A percentile compares a stretch with the other conserved stretches of the same genome.
phyloP scores from a whole-genome alignment of 1,284 basidiomycete species.

The Abortiporus biennis region DNA sequence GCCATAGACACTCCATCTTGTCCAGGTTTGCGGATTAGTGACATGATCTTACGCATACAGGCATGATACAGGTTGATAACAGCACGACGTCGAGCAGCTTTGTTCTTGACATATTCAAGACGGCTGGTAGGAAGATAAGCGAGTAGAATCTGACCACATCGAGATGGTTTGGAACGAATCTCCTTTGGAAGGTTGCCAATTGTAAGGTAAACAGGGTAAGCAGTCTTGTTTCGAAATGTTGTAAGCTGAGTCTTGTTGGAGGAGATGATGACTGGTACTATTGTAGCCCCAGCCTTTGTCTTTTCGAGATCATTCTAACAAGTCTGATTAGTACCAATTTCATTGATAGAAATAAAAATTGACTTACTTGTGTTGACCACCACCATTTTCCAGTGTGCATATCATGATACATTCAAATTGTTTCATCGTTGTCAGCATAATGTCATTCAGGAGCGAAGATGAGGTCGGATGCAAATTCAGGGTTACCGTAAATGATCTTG shows the following conservation, averaged over 20 bases:
- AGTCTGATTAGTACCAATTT: background rate
- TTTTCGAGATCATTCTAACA: constrained; percentile 22
- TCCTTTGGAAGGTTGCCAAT: constrained; percentile 33
- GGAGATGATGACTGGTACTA: constrained; percentile 33
- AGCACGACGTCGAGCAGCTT: constrained; percentile 7
- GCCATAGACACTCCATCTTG: constrained; percentile 8
- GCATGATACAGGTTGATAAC: constrained; percentile 15
- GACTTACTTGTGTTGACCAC: constrained; percentile 11
- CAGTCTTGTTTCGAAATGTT: constrained; percentile 29
- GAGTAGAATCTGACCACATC: constrained; percentile 26
- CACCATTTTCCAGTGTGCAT: constrained; percentile 19
- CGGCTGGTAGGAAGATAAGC: constrained; percentile 29
- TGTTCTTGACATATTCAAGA: constrained; percentile 13
- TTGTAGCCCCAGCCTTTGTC: constrained; percentile 26
- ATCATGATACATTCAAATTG: constrained; percentile 12
- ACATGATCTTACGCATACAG: constrained; percentile 13
- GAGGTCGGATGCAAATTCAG: constrained; percentile 17
- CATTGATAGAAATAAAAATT: background rate
- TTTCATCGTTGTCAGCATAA: constrained; percentile 11
- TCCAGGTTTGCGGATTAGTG: constrained; percentile 8
- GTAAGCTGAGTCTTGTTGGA: constrained; percentile 33
- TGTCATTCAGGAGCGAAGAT: constrained; percentile 22
- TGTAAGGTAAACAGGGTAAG: constrained; percentile 35
- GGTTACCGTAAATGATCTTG: constrained; percentile 18
- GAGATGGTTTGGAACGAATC: constrained; percentile 26